Percentiles rank a stretch among this genome's conserved stretches.
Evolutionary conservation across 306 rosid genomes (phyloP).

Genomic region (Luffa aegyptiaca): DNA sequence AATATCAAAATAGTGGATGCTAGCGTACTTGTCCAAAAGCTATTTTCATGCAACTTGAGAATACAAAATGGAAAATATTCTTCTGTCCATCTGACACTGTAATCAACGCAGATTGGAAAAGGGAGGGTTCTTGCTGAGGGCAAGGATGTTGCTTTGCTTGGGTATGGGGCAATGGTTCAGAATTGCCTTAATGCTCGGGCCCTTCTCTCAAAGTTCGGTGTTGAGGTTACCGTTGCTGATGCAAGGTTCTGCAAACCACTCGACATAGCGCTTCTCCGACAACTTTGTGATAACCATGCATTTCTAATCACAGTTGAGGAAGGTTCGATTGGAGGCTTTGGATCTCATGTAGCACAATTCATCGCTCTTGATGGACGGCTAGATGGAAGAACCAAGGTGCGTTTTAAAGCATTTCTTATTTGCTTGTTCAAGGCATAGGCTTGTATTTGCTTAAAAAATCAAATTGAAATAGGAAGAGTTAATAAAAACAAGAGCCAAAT

Average conservation of each 20-base stretch:
- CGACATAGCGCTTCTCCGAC: slow-evolving; percentile 71
- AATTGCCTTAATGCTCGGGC: slow-evolving; percentile 76
- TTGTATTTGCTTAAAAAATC: neutral
- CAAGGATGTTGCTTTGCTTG: slow-evolving; percentile 74
- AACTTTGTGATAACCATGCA: slow-evolving; percentile 65
- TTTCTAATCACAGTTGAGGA: slow-evolving; percentile 88
- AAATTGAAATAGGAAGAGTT: neutral
- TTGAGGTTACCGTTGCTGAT: slow-evolving; percentile 90
- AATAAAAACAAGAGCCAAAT: neutral
- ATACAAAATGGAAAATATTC: neutral
- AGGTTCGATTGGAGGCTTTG: slow-evolving; percentile 91
- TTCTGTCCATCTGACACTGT: neutral
- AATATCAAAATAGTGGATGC: neutral
- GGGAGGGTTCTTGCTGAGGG: slow-evolving; percentile 82
- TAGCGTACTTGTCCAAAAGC: neutral
- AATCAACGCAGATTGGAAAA: slow-evolving; percentile 52
- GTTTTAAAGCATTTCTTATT: neutral
- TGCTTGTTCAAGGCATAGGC: neutral
- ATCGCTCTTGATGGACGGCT: slow-evolving; percentile 78
- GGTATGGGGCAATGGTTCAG: slow-evolving; percentile 93
- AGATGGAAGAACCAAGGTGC: slow-evolving; percentile 71
- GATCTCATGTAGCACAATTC: slow-evolving; percentile 90
- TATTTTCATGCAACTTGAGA: neutral
- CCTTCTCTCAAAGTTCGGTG: slow-evolving; percentile 71
- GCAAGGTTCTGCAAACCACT: slow-evolving; percentile 98